Conservation (phyloP, 2,329 filamentous ascomycete species). For the Aspergillus fumigatus region DNA sequence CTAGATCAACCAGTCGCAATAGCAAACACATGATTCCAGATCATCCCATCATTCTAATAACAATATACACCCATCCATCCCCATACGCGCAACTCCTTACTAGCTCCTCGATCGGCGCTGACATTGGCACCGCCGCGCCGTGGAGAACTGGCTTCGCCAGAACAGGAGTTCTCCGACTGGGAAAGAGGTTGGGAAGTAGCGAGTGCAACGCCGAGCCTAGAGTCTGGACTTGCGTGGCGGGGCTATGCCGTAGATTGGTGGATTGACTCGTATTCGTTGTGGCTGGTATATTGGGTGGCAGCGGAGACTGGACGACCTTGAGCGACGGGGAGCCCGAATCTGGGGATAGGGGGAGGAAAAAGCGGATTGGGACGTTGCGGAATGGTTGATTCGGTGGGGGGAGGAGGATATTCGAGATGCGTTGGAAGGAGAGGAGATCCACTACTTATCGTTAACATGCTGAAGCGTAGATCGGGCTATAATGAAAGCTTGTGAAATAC, state of each 20-base stretch:
- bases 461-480: not conserved
- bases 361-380: conserved; percentile 76
- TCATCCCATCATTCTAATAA: conserved; percentile 65
- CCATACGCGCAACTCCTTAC: conserved; percentile 79
- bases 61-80: conserved; percentile 86
- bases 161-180: conserved; percentile 76
- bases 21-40: not conserved
- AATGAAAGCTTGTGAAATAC: conserved; percentile 39
- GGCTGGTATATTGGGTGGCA: conserved; percentile 49
- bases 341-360: conserved; percentile 73
- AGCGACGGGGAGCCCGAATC: conserved; percentile 46
- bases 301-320: conserved; percentile 70
- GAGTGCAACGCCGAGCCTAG: conserved; percentile 73
- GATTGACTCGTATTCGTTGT: conserved; percentile 23
- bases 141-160: conserved; percentile 82
- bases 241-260: conserved; percentile 11
- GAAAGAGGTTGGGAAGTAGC: conserved; percentile 77
- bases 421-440: conserved; percentile 66
- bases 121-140: conserved; percentile 76
- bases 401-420: conserved; percentile 72
- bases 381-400: conserved; percentile 64
- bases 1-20: not conserved
- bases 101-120: conserved; percentile 74
- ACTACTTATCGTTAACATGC: conserved; percentile 44
- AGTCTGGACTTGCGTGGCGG: conserved; percentile 54